Base-by-base conservation (phyloP, 2,329 filamentous ascomycete genomes). In the Aureobasidium leucospermi region DNA sequence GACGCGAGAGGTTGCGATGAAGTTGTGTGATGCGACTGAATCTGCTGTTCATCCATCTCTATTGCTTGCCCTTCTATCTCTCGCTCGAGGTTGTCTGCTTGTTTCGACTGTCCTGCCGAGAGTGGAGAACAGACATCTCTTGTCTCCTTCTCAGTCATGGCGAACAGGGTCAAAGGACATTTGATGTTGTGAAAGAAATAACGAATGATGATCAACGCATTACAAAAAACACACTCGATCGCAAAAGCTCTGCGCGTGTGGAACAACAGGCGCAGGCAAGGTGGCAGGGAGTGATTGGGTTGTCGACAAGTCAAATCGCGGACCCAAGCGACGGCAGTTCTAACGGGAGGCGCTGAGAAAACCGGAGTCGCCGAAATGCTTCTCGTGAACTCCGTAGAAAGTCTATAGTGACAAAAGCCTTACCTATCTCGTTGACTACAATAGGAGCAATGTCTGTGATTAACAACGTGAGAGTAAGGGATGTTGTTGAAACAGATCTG, bases 1-100 rank as follows among this genome's bases (percentile, higher is more conserved):
- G 68, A 69, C n/a, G 45, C 8, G 4, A 31, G 38, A n/a, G 48
- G 29, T n/a, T 23, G 41, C 13, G 29, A 34, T 6, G 58, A 23
- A 13, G 11, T 53, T 34, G 36, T 19, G 28, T n/a, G 31, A 2
- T 23, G 45, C n/a, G 31, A 32, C 36, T 51, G 36, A 10, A 52
- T 5, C 10, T 32, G 9, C n/a, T 52, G 28, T n/a, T 59, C 57
- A 9, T 11, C 47, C 7, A 13, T 6, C 13, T 59, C 36, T 34
- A 34, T 49, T 7, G 10, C 6, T 9, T 59, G 15, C 13, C 8
- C 13, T 29, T 29, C 23, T 13, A 34, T 5, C 6, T 43, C 52
- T 38, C 32, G 41, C 6, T 36, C 47, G 32, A 38, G 6, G 8
- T 11, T 16, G 8, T 4, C 41, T n/a, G 16, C 41, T 16, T 36